These are phyloP conservation scores for Kwoniella newhampshirensis DNA, from an alignment of 768 basidiomycete species.

Conservation along the genomic window DNA sequence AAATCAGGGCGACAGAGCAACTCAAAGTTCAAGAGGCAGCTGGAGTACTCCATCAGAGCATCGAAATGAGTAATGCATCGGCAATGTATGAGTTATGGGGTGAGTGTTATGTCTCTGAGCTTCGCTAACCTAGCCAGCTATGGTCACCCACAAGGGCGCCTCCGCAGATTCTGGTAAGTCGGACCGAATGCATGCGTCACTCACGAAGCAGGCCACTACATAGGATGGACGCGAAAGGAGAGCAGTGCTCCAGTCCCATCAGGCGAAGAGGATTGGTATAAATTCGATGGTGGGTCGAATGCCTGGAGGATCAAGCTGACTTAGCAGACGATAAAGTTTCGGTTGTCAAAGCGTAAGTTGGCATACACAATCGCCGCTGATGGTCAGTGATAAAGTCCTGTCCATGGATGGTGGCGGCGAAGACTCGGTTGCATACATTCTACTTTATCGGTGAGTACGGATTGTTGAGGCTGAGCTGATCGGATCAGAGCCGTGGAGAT, in stretches of 20 bases:
- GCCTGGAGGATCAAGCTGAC: no score
- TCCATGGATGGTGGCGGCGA: slow-evolving; percentile 87
- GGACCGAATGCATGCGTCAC: neutral
- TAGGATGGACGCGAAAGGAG: slow-evolving; percentile 81
- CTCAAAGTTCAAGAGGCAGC: slow-evolving; percentile 61
- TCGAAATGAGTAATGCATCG: slow-evolving; percentile 60
- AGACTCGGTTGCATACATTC: slow-evolving; percentile 83
- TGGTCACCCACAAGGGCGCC: slow-evolving; percentile 95
- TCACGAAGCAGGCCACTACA: slow-evolving; percentile 67
- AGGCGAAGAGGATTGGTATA: slow-evolving; percentile 70
- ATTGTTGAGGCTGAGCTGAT: slow-evolving; percentile 2
- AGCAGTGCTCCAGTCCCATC: slow-evolving; percentile 62
- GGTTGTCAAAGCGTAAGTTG: slow-evolving; percentile 59
- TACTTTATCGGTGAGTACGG: slow-evolving; percentile 62
- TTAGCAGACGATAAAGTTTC: slow-evolving; percentile 73
- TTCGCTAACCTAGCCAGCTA: slow-evolving; percentile 58
- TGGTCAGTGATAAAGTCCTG: slow-evolving; percentile 70
- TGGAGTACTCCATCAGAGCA: slow-evolving; percentile 54
- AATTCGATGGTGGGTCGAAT: slow-evolving; percentile 68
- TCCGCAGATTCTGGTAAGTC: slow-evolving; percentile 78
- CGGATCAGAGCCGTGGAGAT: slow-evolving; percentile 1
- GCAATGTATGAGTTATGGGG: slow-evolving; percentile 90
- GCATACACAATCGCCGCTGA: neutral
- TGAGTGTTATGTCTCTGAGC: slow-evolving; percentile 54
- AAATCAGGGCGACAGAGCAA: slow-evolving; percentile 64